Base-by-base conservation (phyloP, 768 basidiomycete genomes). In the Amanita rimosa region DNA sequence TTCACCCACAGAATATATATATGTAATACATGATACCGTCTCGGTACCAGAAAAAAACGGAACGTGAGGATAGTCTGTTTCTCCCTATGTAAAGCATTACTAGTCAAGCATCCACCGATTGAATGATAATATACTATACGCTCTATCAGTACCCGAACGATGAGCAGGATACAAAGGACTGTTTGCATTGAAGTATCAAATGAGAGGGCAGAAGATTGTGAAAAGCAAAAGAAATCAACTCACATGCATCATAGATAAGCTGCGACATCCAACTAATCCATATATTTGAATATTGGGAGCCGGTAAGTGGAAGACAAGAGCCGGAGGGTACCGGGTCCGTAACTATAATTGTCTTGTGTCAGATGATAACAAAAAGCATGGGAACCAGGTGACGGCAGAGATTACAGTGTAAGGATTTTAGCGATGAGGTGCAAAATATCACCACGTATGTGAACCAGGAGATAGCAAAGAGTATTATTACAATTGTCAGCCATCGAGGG, bases 11-110 rank as follows among this genome's bases (percentile, higher is more conserved):
- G 3, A 47, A 38, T 16, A 49, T n/a, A 24, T 42, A 49, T 6
- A 40, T 9, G 31, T 49, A 49, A 37, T 49, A 49, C 17, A 31
- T 10, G 31, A 49, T 43, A 4, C 48, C 48, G 37, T 33, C 16
- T 16, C 43, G 49, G 42, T 43, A 50, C 16, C 43, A 26, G 41
- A 44, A n/a, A 6, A 24, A 43, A 33, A 37, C 13, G 4, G 40
- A 24, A 10, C 43, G 33, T 21, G 42, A 8, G 9, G 31, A 22
- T 7, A 26, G 17, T 29, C 37, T 24, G 10, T 37, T 36, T 38
- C 35, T 33, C 10, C 29, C 39, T 43, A 21, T 9, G 21, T 4
- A 6, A 10, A n/a, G 6, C 10, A 11, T 29, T 11, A 29, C 3
- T 19, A 10, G n/a, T n/a, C n/a, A 14, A n/a, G 48, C 24, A 3